Evolutionary conservation across 179 eudicot species (phyloP), one percentile per base, ranked within the genome.

Genomic region (Beta corolliflora): DNA sequence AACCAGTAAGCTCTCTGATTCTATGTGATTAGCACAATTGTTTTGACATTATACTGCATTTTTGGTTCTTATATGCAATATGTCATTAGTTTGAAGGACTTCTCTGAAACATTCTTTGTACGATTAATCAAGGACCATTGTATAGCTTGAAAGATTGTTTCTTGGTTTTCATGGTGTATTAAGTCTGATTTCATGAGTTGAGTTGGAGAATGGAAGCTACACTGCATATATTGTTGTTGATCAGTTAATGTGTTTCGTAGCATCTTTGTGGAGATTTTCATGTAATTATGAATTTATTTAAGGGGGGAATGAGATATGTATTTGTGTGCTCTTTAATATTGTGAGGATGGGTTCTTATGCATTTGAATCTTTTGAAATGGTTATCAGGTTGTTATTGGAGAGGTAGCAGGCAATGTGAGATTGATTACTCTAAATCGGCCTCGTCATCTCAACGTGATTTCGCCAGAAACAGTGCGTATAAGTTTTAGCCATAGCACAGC

Each of bases 401-500:
- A 91, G 79, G 93, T 92, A 84, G 82, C 80, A 0, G 93, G 89
- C 75, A 88, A 79, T 72, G 98, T 90, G 83, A 89, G 97, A 83
- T 46, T 90, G 85, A 80, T 94, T 73, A 94, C 97, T 77, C 89
- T 96, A 77, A 96, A 96, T 82, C 89, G 90, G 58, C 99, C 99
- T 78, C 94, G 92, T 48, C 95, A 92, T 50, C 86, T 96, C 85
- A 96, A 96, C 80, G 97, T 92, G 79, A 92, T 96, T 81, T 90
- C 96, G 10, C 71, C 89, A 36, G 90, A 91, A 82, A 90, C 92
- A 97, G 99, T 96, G 84, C 79, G 80, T 45, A 29, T 29, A 84
- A 23, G 63, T 55, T 71, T 75, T 41, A 7, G 44, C 36, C 52
- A 55, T 63, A n/a, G 52, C 3, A 18, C 52, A 11, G n/a, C 45